Conservation (phyloP, 164 flowering plant species). For the Vitis riparia region DNA sequence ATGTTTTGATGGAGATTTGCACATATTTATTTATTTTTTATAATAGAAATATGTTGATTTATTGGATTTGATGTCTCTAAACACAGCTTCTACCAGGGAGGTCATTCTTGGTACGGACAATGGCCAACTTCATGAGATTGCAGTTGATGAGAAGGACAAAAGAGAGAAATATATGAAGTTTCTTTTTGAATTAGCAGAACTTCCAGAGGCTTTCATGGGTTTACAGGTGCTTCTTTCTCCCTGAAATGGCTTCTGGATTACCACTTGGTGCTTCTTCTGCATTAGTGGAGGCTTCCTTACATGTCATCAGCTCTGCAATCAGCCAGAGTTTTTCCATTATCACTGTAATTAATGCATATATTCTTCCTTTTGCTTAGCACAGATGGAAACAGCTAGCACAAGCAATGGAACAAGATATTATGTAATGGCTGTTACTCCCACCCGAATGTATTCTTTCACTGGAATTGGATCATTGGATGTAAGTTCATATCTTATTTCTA, state of each 20-base stretch:
- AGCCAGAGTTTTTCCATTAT: neutral
- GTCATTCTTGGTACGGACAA: conserved; percentile 84
- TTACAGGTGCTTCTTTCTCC: conserved; percentile 59
- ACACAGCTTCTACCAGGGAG: conserved; percentile 86
- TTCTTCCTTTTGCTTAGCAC: conserved; percentile 12
- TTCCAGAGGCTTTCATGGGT: conserved; percentile 93
- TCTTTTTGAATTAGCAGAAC: conserved; percentile 74
- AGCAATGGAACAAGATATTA: conserved; percentile 74
- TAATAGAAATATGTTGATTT: neutral
- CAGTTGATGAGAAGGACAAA: conserved; percentile 96
- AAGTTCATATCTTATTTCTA: conserved; percentile 28
- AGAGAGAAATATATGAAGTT: conserved; percentile 88
- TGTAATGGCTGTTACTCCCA: conserved; percentile 98
- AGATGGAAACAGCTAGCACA: conserved; percentile 90
- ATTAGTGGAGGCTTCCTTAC: neutral
- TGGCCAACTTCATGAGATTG: conserved; percentile 89
- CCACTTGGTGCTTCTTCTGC: neutral
- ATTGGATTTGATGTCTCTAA: conserved; percentile 8
- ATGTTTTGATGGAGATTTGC: neutral
- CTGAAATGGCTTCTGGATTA: neutral
- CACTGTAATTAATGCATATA: neutral
- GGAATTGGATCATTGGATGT: conserved; percentile 91
- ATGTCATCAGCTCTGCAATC: neutral
- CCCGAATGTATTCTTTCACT: conserved; percentile 86
- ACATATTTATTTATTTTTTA: conserved; percentile 2